A percentile compares a stretch with the other conserved stretches of the same genome.
Conservation (phyloP, 805 yeast genomes). For the Nakazawaea peltata region DNA sequence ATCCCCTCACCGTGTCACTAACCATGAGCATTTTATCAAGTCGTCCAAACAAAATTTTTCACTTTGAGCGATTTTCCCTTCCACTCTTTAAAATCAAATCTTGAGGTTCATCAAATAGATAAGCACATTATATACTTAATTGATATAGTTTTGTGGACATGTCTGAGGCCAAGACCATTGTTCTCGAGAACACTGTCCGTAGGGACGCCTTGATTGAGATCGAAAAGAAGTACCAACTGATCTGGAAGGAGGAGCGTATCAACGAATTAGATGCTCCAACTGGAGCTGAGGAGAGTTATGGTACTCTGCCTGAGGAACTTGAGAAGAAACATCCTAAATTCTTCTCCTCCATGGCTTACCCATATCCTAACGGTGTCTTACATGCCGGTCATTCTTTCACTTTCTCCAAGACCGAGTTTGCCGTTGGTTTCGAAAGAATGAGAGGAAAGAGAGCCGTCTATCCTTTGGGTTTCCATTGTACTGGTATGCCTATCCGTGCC, state of each 20-base stretch:
- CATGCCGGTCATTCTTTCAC: slow-evolving; percentile 98
- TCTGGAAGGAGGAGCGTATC: slow-evolving; percentile 81
- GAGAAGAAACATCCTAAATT: slow-evolving; percentile 77
- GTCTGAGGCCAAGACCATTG: slow-evolving; percentile 27
- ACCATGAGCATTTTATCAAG: too few species aligned
- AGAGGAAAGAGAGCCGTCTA: slow-evolving; percentile 85
- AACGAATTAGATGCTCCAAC: slow-evolving; percentile 89
- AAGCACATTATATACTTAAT: too few species aligned
- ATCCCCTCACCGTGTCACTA: slow-evolving; percentile 1
- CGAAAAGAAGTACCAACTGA: slow-evolving; percentile 79
- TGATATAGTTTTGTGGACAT: too few species aligned
- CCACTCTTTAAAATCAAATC: neutral
- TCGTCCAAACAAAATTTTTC: neutral
- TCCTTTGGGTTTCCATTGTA: slow-evolving; percentile 98
- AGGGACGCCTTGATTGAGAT: slow-evolving; percentile 88
- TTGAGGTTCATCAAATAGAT: too few species aligned
- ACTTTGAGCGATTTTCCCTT: too few species aligned
- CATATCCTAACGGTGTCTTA: slow-evolving; percentile 97
- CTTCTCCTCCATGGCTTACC: slow-evolving; percentile 94
- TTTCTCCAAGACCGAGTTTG: slow-evolving; percentile 86
- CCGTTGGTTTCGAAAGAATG: slow-evolving; percentile 92
- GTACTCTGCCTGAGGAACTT: slow-evolving; percentile 56
- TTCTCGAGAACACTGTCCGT: slow-evolving; percentile 65
- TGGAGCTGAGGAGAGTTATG: slow-evolving; percentile 50
- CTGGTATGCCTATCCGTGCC: slow-evolving; percentile 97